A percentile compares a stretch with the other conserved stretches of the same genome.
These are phyloP conservation scores for Arthrobotrys entomopaga DNA, from an alignment of 2,329 filamentous ascomycete species.

Conservation along the genomic window DNA sequence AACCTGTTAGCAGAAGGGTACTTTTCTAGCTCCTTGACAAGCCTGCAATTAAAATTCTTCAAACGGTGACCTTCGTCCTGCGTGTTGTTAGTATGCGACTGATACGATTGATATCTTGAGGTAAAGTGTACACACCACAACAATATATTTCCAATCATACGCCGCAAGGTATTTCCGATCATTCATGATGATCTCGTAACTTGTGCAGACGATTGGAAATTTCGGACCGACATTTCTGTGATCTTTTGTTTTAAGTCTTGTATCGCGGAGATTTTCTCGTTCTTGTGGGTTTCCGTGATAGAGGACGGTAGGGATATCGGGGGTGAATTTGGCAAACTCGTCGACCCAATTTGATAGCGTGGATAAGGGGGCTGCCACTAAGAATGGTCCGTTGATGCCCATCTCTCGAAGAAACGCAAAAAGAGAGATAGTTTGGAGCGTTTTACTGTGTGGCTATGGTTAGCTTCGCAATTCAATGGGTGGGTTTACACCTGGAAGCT, in stretches of 20 bases:
- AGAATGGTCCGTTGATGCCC: conserved; percentile 85
- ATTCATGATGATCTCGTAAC: conserved; percentile 94
- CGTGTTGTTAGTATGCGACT: not conserved
- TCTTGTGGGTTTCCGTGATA: conserved; percentile 87
- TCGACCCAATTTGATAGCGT: conserved; percentile 96
- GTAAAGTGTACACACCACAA: conserved; percentile 72
- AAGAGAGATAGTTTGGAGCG: conserved; percentile 87
- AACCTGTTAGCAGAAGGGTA: conserved; percentile 91
- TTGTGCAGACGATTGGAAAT: conserved; percentile 93
- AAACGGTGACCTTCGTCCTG: conserved; percentile 94
- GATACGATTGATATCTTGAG: not conserved
- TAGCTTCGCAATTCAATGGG: too few relatives aligned
- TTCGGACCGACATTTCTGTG: conserved; percentile 73
- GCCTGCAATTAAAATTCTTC: conserved; percentile 93
- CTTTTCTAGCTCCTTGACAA: conserved; percentile 86
- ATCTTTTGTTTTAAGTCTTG: conserved; percentile 68
- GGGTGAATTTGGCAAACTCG: conserved; percentile 75
- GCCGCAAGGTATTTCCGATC: conserved; percentile 83
- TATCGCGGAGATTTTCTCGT: conserved; percentile 75
- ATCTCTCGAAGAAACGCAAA: conserved; percentile 88
- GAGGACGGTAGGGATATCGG: conserved; percentile 84
- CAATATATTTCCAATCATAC: conserved; percentile 96
- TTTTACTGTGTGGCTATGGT: conserved; percentile 71
- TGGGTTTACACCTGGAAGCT: not conserved
- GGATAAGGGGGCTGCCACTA: conserved; percentile 89